These are phyloP conservation scores for Rosa lucieae DNA, from an alignment of 306 rosid species.

Conservation along the genomic window DNA sequence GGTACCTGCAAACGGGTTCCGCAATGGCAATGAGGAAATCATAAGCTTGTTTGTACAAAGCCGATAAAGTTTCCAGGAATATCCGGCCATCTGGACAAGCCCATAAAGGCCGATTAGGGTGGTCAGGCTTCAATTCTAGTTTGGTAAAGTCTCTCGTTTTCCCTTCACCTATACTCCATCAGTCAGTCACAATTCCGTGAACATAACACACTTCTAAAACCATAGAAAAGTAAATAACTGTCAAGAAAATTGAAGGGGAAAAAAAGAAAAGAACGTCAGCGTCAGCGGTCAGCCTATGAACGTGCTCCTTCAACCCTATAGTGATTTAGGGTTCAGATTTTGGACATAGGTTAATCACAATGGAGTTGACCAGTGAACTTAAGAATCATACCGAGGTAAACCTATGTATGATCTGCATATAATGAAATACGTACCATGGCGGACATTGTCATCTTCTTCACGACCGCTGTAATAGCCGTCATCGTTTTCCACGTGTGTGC, in stretches of 20 bases:
- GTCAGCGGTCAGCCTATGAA: no score
- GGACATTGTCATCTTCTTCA: slow-evolving; percentile 54
- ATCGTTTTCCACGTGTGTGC: slow-evolving; percentile 35
- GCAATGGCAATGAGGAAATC: slow-evolving; percentile 94
- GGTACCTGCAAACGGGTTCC: slow-evolving; percentile 89
- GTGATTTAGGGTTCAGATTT: no score
- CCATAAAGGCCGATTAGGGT: slow-evolving; percentile 82
- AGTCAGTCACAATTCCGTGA: no score
- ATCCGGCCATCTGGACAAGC: slow-evolving; percentile 90
- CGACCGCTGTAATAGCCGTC: slow-evolving; percentile 49
- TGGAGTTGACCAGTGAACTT: no score
- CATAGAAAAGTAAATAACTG: no score
- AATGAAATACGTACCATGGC: slow-evolving; percentile 45
- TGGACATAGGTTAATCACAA: no score
- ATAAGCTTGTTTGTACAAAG: slow-evolving; percentile 84
- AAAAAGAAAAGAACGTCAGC: no score
- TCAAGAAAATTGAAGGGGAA: no score
- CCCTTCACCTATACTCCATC: slow-evolving; percentile 22
- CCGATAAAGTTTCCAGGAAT: slow-evolving; percentile 87
- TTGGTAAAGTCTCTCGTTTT: slow-evolving; percentile 76
- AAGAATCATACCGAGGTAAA: no score
- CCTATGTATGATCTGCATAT: no score
- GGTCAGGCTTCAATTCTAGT: slow-evolving; percentile 78
- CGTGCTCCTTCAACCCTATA: no score
- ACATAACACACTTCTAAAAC: no score